Evolutionary conservation across 2,329 filamentous ascomycete species (phyloP).

Genomic region (Graphiopsis chlorocephala): DNA sequence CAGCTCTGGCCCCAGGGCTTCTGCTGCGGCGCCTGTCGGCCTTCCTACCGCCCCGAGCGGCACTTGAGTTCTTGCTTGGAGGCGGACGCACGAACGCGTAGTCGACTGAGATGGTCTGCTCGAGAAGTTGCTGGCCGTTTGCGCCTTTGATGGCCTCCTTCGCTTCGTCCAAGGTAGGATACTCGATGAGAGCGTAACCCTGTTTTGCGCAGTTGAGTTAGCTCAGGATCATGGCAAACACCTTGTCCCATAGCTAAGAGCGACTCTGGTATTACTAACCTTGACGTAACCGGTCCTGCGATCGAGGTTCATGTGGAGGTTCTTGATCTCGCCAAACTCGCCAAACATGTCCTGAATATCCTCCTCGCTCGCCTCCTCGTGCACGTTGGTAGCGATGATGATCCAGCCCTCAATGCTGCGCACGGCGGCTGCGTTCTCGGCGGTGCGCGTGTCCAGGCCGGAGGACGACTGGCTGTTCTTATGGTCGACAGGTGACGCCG

Average conservation of each 20-base stretch:
- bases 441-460: slow-evolving; percentile 64
- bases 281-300: slow-evolving; percentile 82
- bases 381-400: slow-evolving; percentile 79
- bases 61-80: slow-evolving; percentile 52
- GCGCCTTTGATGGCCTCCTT: slow-evolving; percentile 77
- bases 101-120: slow-evolving; percentile 77
- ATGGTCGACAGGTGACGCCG: slow-evolving; percentile 34
- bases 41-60: slow-evolving; percentile 31
- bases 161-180: slow-evolving; percentile 73
- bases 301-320: slow-evolving; percentile 79
- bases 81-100: slow-evolving; percentile 83
- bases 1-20: slow-evolving; percentile 42
- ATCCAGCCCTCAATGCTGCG: slow-evolving; percentile 90
- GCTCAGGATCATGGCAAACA: background rate
- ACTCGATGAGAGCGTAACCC: slow-evolving; percentile 85
- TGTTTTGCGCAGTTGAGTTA: slow-evolving; percentile 35
- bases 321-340: slow-evolving; percentile 84
- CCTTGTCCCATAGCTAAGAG: background rate
- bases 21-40: slow-evolving; percentile 41
- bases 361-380: slow-evolving; percentile 84
- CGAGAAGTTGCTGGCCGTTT: slow-evolving; percentile 73
- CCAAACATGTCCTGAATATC: slow-evolving; percentile 77
- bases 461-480: slow-evolving; percentile 21
- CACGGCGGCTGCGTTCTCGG: slow-evolving; percentile 72
- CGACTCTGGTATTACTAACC: slow-evolving; percentile 46